Conservation (phyloP, 371 early-diverging fungal species). For the Mucor irregularis region DNA sequence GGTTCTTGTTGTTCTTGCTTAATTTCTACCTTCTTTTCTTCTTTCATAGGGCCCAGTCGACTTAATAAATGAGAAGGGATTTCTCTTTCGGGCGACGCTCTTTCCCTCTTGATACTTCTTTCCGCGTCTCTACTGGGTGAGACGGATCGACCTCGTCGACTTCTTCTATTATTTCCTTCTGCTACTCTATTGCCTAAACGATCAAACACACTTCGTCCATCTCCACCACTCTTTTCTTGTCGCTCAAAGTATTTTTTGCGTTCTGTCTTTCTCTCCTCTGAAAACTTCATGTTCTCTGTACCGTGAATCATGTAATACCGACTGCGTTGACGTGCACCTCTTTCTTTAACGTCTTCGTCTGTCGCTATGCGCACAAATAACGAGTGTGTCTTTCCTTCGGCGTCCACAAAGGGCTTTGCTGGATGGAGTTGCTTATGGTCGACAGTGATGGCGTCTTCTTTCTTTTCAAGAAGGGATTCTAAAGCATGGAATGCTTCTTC, state of each 20-base stretch:
- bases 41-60: conserved; percentile 8
- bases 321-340: conserved; percentile 51
- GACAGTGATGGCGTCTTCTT: conserved; percentile 8
- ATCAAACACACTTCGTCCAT: conserved; percentile 27
- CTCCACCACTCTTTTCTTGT: conserved; percentile 18
- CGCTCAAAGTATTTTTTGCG: conserved; percentile 10
- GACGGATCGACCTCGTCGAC: background rate
- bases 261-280: background rate
- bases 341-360: conserved; percentile 49
- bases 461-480: conserved; percentile 32
- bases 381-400: conserved; percentile 3
- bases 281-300: conserved; percentile 12
- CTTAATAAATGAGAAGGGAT: conserved; percentile 11
- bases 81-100: conserved; percentile 8
- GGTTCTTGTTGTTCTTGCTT: too few species aligned
- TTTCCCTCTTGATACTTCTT: background rate
- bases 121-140: background rate
- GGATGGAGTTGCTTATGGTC: conserved; percentile 32
- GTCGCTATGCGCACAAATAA: conserved; percentile 48
- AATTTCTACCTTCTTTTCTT: too few species aligned
- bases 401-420: conserved; percentile 21
- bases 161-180: background rate
- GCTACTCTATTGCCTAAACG: conserved; percentile 18
- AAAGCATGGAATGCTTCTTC: conserved; percentile 39
- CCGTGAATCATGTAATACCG: conserved; percentile 57